A percentile compares a stretch with the other conserved stretches of the same genome.
phyloP scores from a whole-genome alignment of 179 eudicot species.

The Silene coronaria region DNA sequence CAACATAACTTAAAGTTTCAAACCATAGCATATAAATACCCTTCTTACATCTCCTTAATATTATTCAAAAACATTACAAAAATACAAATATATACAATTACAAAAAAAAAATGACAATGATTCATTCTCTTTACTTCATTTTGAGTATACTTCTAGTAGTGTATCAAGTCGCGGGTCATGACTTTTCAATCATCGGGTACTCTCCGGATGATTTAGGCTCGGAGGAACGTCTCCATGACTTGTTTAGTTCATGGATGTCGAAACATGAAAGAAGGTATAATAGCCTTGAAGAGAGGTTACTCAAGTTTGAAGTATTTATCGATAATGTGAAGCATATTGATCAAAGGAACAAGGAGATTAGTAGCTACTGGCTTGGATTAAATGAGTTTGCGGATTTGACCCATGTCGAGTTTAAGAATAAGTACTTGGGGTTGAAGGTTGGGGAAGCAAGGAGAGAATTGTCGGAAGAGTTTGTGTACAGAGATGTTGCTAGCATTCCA shows the following conservation, averaged over 20 bases:
- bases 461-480: slow-evolving; percentile 39
- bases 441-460: slow-evolving; percentile 16
- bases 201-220: slow-evolving; percentile 33
- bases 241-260: slow-evolving; percentile 35
- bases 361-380: slow-evolving; percentile 52
- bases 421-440: slow-evolving; percentile 45
- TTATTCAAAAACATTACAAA: slow-evolving; percentile 9
- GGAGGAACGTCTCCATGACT: slow-evolving; percentile 23
- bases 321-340: slow-evolving; percentile 43
- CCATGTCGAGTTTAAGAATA: slow-evolving; percentile 59
- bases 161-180: slow-evolving; percentile 24
- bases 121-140: slow-evolving; percentile 13
- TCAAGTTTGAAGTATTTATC: slow-evolving; percentile 30
- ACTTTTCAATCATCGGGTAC: slow-evolving; percentile 39
- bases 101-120: slow-evolving; percentile 14
- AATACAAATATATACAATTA: too few species aligned
- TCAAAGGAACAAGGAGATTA: slow-evolving; percentile 30
- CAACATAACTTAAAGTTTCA: slow-evolving; percentile 1
- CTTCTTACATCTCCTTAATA: background rate
- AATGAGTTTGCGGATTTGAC: slow-evolving; percentile 69
- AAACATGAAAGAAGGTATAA: slow-evolving; percentile 30
- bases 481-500: slow-evolving; percentile 40
- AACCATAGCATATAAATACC: slow-evolving; percentile 28
- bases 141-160: slow-evolving; percentile 12
- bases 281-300: slow-evolving; percentile 34